phyloP scores from a whole-genome alignment of 2,329 filamentous ascomycete species.

The Lecanoromycetidae sp. region DNA sequence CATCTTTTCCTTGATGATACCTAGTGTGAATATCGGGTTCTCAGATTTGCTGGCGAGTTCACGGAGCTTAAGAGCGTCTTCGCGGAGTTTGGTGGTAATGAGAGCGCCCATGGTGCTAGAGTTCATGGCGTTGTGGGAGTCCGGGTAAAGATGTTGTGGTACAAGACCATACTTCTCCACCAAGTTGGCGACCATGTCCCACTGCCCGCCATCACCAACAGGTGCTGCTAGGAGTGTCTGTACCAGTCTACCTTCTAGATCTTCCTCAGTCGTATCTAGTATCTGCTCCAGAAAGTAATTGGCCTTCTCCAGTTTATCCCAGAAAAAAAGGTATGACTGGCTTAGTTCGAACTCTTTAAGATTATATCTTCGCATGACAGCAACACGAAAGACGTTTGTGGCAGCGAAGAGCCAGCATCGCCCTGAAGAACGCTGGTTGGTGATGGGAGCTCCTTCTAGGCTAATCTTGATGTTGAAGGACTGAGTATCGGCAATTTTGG shows the following conservation, averaged over 20 bases:
- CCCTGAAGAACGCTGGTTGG: constrained; percentile 69
- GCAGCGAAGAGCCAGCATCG: constrained; percentile 87
- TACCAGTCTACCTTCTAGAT: constrained; percentile 60
- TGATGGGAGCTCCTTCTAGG: constrained; percentile 69
- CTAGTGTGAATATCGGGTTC: constrained; percentile 30
- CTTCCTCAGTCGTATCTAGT: constrained; percentile 58
- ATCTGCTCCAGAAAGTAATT: constrained; percentile 84
- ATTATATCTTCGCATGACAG: constrained; percentile 71
- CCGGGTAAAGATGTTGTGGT: constrained; percentile 68
- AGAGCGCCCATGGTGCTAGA: constrained; percentile 58
- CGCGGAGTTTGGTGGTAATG: constrained; percentile 75
- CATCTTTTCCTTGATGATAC: constrained; percentile 56
- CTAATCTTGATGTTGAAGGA: constrained; percentile 76
- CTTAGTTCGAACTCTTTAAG: constrained; percentile 73
- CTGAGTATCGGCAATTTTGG: constrained; percentile 58
- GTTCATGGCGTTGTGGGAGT: constrained; percentile 65
- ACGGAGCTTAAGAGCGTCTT: constrained; percentile 66
- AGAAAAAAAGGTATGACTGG: constrained; percentile 81
- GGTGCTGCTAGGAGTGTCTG: constrained; percentile 56
- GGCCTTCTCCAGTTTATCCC: constrained; percentile 85
- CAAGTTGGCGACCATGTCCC: constrained; percentile 83
- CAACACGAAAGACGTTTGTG: constrained; percentile 84
- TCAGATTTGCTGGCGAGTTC: constrained; percentile 36
- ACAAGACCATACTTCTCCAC: constrained; percentile 83
- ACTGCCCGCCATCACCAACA: constrained; percentile 73